These are phyloP conservation scores for Pyrrhoderma lamaoense DNA, from an alignment of 1,284 basidiomycete species.

Conservation along the genomic window DNA sequence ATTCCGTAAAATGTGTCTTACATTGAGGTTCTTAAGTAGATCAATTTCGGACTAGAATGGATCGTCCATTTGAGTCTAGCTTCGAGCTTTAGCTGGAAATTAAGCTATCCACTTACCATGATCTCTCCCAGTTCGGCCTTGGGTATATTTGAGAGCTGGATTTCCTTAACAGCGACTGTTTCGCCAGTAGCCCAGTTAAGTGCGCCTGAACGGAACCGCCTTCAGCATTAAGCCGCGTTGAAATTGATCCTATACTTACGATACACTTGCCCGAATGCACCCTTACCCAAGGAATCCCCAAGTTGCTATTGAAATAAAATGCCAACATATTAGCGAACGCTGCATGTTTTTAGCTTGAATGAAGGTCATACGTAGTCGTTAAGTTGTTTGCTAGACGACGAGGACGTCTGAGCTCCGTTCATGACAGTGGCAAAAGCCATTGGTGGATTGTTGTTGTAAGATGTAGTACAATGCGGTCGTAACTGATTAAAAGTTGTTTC, in stretches of 20 bases:
- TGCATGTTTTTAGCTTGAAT: too few species aligned
- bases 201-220: slow-evolving; percentile 47
- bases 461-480: not conserved
- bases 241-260: slow-evolving; percentile 43
- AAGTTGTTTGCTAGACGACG: slow-evolving; percentile 13
- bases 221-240: not conserved
- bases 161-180: slow-evolving; percentile 94
- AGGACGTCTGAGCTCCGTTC: slow-evolving; percentile 4
- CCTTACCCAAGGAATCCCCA: slow-evolving; percentile 89
- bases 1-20: slow-evolving; percentile 33
- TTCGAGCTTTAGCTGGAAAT: not conserved
- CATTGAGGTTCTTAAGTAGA: slow-evolving; percentile 92
- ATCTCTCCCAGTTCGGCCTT: slow-evolving; percentile 91
- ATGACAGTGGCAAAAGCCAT: slow-evolving; percentile 14
- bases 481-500: not conserved
- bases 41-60: slow-evolving; percentile 84
- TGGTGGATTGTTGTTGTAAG: not conserved
- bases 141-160: slow-evolving; percentile 88
- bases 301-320: too few species aligned
- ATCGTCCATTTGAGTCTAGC: not conserved
- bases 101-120: slow-evolving; percentile 71
- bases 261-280: slow-evolving; percentile 93
- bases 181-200: slow-evolving; percentile 96
- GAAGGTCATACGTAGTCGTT: slow-evolving; percentile 18
- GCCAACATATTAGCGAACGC: too few species aligned